These are phyloP conservation scores for Sporisorium sorghi DNA, from an alignment of 1,284 basidiomycete genomes.

Conservation along the genomic window DNA sequence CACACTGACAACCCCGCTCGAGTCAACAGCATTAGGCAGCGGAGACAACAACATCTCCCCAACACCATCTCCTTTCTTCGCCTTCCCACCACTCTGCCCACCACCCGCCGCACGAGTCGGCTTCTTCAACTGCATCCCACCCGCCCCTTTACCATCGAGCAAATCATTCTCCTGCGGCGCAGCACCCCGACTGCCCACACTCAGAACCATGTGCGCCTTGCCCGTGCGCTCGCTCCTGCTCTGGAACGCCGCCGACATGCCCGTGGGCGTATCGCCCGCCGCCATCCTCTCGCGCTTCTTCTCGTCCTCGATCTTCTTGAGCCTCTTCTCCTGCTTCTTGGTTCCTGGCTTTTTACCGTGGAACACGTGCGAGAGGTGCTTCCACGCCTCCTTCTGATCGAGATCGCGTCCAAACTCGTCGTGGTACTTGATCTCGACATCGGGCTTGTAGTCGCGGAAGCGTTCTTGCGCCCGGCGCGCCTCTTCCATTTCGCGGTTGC, in stretches of 20 bases:
- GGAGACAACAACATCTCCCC: constrained; percentile 17
- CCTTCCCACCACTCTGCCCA: constrained; percentile 1
- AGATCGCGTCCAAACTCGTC: constrained; percentile 87
- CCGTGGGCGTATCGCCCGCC: constrained; percentile 65
- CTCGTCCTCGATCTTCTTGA: constrained; percentile 65
- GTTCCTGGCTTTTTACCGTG: constrained; percentile 66
- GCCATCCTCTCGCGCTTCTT: constrained; percentile 63
- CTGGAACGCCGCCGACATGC: constrained; percentile 64
- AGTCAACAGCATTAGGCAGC: background rate
- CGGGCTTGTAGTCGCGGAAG: constrained; percentile 95
- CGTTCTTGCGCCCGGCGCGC: constrained; percentile 83
- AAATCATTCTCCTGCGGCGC: constrained; percentile 65
- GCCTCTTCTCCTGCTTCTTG: constrained; percentile 64
- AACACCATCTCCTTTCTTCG: constrained; percentile 7
- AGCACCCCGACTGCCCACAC: constrained; percentile 60
- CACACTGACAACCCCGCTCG: constrained; percentile 5
- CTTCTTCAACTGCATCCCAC: constrained; percentile 38
- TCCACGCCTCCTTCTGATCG: constrained; percentile 83
- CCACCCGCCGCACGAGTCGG: background rate
- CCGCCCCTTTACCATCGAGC: constrained; percentile 33
- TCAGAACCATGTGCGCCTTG: constrained; percentile 68
- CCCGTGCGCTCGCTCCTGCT: constrained; percentile 63
- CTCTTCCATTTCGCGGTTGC: constrained; percentile 88
- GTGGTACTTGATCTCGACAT: constrained; percentile 94
- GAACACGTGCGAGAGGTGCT: constrained; percentile 67